Percentiles rank a stretch among this genome's conserved stretches.
phyloP scores from a whole-genome alignment of 495 filamentous ascomycete genomes.

The Hypoxylon lenormandii region DNA sequence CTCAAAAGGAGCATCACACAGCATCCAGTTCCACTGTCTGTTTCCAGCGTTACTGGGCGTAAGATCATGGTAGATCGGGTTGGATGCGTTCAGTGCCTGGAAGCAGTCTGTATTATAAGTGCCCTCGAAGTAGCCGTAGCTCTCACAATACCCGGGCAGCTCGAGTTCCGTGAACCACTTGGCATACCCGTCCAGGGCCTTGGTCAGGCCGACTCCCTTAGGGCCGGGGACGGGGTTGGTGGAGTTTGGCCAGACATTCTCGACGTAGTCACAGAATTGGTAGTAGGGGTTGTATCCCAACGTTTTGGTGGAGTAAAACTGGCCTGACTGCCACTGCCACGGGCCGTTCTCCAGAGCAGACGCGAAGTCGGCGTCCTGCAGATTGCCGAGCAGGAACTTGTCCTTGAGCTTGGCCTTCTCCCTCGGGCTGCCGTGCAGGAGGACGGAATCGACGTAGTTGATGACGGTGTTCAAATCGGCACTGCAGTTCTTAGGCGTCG shows the following conservation, averaged over 20 bases:
- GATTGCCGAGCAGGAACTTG: conserved; percentile 66
- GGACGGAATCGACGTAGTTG: conserved; percentile 66
- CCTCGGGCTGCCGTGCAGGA: conserved; percentile 55
- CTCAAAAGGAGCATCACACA: conserved; percentile 75
- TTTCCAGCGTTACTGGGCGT: conserved; percentile 63
- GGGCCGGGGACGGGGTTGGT: conserved; percentile 52
- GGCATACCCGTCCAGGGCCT: conserved; percentile 63
- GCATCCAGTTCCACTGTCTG: conserved; percentile 74
- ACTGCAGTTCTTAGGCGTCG: conserved; percentile 74
- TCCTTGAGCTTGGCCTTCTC: conserved; percentile 66
- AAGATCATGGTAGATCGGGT: conserved; percentile 68
- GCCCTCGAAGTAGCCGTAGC: conserved; percentile 62
- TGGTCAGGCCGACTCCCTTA: conserved; percentile 60
- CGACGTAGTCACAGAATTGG: conserved; percentile 63
- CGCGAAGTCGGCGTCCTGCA: conserved; percentile 71
- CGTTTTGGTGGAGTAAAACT: conserved; percentile 56
- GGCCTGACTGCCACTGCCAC: conserved; percentile 67
- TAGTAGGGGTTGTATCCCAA: conserved; percentile 65
- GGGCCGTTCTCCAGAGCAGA: conserved; percentile 66
- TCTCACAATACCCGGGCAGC: conserved; percentile 61
- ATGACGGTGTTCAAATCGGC: conserved; percentile 67
- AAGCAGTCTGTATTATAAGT: conserved; percentile 65
- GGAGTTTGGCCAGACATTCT: conserved; percentile 51
- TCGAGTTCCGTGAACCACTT: conserved; percentile 63
- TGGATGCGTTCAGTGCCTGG: conserved; percentile 68